Evolutionary conservation across 2,329 filamentous ascomycete genomes (phyloP).

Genomic region (Venturia oleaginea): DNA sequence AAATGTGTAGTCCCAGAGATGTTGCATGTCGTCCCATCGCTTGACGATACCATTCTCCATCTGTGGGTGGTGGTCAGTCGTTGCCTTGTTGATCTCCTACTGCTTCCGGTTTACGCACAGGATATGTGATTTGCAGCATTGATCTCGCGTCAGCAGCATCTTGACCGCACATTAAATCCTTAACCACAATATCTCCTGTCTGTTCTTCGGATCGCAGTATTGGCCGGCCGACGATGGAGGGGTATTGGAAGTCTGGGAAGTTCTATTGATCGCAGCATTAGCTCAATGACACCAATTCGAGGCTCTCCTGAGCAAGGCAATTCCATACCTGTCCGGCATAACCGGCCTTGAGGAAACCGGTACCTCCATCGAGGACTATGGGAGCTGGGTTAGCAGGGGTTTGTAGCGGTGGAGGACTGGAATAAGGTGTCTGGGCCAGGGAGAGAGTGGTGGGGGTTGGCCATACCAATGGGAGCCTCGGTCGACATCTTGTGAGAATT

Average conservation of each 20-base stretch:
- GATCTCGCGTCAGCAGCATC: conserved; percentile 91
- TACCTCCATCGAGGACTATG: conserved; percentile 96
- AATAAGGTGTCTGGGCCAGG: too few relatives aligned
- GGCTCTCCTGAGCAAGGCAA: conserved; percentile 2
- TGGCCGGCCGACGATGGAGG: conserved; percentile 93
- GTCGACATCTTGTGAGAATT: conserved; percentile 5
- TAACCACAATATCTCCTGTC: conserved; percentile 64
- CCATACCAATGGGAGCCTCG: conserved; percentile 10
- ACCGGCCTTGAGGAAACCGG: conserved; percentile 98
- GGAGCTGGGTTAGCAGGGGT: neutral
- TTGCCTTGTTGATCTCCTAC: neutral
- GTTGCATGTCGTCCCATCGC: conserved; percentile 99
- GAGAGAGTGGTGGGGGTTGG: neutral
- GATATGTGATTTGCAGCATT: conserved; percentile 97
- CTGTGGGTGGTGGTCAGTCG: conserved; percentile 29
- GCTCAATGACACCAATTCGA: neutral
- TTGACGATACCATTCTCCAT: conserved; percentile 99
- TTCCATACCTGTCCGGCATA: conserved; percentile 74
- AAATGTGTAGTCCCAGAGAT: conserved; percentile 99
- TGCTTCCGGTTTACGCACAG: conserved; percentile 32
- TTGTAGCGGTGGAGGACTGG: neutral
- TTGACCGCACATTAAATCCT: conserved; percentile 99
- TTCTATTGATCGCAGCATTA: conserved; percentile 48
- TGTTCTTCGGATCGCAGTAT: conserved; percentile 94
- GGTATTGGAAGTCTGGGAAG: conserved; percentile 98